Percentiles rank a stretch among this genome's conserved stretches.
Conservation (phyloP, 257 asterid species). For the Solanum neorickii region DNA sequence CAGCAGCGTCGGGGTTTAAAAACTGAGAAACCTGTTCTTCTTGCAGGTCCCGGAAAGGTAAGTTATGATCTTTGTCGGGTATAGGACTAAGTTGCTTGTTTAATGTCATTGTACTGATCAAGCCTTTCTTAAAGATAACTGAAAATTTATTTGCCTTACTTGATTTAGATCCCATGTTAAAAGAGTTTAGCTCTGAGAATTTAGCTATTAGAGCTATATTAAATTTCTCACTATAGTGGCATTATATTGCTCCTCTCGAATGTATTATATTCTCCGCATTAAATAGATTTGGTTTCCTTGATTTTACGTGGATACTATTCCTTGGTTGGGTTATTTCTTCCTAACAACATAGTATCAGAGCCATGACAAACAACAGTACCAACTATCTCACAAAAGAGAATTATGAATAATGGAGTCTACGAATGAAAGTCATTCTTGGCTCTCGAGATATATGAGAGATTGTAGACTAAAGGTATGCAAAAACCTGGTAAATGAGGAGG, state of each 20-base stretch:
- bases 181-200: background rate
- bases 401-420: too few species aligned
- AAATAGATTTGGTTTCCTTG: background rate
- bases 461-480: background rate
- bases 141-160: background rate
- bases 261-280: background rate
- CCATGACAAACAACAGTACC: too few species aligned
- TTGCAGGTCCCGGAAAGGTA: conserved; percentile 94
- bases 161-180: background rate
- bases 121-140: background rate
- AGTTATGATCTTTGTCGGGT: background rate
- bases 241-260: background rate
- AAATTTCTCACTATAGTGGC: background rate
- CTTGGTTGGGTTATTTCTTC: too few species aligned
- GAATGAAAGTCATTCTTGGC: background rate
- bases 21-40: conserved; percentile 83
- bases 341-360: too few species aligned
- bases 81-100: background rate
- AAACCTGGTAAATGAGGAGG: background rate
- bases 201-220: background rate
- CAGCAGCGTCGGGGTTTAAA: conserved; percentile 63
- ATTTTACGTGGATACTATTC: background rate
- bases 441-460: background rate
- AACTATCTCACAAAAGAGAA: too few species aligned
- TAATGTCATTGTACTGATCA: background rate